A percentile compares a stretch with the other conserved stretches of the same genome.
These are phyloP conservation scores for Brasilioporus rufonigricans DNA, from an alignment of 768 basidiomycete genomes.

Conservation along the genomic window DNA sequence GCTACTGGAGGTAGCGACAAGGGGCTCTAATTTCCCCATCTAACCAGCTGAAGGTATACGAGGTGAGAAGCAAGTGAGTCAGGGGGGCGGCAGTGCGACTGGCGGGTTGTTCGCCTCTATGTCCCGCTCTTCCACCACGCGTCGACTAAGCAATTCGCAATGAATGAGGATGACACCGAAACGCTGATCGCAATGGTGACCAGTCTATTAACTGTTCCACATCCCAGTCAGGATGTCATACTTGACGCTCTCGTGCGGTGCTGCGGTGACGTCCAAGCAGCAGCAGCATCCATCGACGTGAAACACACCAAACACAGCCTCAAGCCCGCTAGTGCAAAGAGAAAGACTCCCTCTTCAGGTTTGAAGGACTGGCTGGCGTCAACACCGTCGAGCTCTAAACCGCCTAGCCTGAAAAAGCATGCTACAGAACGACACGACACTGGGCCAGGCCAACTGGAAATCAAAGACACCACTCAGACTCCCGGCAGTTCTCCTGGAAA, in stretches of 20 bases:
- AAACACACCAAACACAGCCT: conserved; percentile 11
- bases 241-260: conserved; percentile 57
- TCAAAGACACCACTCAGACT: conserved; percentile 17
- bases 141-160: background rate
- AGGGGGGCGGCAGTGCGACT: too few relatives aligned
- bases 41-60: background rate
- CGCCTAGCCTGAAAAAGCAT: conserved; percentile 21
- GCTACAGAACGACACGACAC: conserved; percentile 2
- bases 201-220: conserved; percentile 46
- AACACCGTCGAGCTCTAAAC: conserved; percentile 17
- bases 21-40: conserved; percentile 10
- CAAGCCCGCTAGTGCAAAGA: conserved; percentile 33
- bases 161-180: conserved; percentile 54
- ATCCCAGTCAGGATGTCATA: conserved; percentile 40
- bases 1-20: background rate
- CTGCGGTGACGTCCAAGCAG: conserved; percentile 54
- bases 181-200: conserved; percentile 63
- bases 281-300: conserved; percentile 43
- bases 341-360: conserved; percentile 45
- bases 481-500: conserved; percentile 27
- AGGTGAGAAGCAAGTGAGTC: background rate
- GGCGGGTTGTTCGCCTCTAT: too few relatives aligned
- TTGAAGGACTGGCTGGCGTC: conserved; percentile 56
- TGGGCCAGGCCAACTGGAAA: background rate
- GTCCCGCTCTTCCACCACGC: background rate